Conservation (phyloP, 192 early-diverging fungal genomes). For the Funneliformis mosseae region DNA sequence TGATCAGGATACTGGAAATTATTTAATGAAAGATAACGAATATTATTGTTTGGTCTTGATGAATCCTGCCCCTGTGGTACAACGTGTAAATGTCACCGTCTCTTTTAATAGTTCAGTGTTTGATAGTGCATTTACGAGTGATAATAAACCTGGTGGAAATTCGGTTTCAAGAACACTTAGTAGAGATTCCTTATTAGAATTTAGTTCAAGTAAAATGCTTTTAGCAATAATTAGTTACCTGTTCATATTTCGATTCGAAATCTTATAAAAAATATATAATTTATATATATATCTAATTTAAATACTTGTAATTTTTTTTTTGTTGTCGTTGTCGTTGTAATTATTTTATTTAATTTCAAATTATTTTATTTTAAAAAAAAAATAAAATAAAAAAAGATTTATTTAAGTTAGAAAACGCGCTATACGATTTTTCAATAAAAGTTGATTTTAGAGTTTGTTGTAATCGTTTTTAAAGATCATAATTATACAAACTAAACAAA, state of each 20-base stretch:
- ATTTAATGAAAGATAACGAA: slow-evolving; percentile 2
- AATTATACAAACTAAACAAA: no score
- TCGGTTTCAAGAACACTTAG: neutral
- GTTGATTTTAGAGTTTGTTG: no score
- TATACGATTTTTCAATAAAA: no score
- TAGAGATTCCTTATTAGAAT: neutral
- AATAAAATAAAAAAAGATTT: no score
- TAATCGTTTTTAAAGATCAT: no score
- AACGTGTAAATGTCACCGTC: neutral
- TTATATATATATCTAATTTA: no score
- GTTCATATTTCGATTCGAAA: neutral
- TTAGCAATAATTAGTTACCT: neutral
- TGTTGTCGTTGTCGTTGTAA: no score
- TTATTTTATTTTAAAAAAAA: no score
- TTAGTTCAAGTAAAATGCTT: neutral
- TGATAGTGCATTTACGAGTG: slow-evolving; percentile 7
- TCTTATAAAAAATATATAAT: neutral
- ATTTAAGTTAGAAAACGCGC: no score
- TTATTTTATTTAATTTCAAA: no score
- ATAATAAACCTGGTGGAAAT: slow-evolving; percentile 20
- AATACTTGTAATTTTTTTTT: no score
- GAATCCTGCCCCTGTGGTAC: neutral
- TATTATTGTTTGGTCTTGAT: neutral
- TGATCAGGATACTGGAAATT: slow-evolving; percentile 1
- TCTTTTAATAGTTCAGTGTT: slow-evolving; percentile 17